Evolutionary conservation across 441 rosid species (phyloP), one percentile per base, ranked within the genome.

Genomic region (Dalechampia spathulata): DNA sequence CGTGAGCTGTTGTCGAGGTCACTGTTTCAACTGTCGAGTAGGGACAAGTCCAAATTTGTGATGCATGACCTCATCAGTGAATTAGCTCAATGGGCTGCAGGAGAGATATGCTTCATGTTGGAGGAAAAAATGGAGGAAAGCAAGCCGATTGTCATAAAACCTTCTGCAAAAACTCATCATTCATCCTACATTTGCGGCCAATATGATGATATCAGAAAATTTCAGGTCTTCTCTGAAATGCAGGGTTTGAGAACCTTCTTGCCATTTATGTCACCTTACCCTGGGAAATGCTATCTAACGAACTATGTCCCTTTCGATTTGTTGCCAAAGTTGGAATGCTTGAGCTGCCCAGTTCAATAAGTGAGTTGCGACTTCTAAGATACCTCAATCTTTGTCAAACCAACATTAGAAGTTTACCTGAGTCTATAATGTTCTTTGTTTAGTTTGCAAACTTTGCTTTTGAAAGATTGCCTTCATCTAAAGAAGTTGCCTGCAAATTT

Each of bases 11-110:
- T 64, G 36, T 52, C 43, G 9, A 60, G 67, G 40, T 72, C 72
- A 6, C 50, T 67, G 36, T 68, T 72, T 28, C 69, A 60, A 44
- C 9, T 10, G 25, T 23, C 51, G 14, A 27, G 15, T 7, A 23
- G 17, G 2, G 7, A 9, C 22, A 23, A 45, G 7, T 47, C 51
- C 19, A 1, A 10, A 32, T 46, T 10, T 19, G 34, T 60, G 13
- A 72, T 72, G 72, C 73, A 72, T 48, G 49, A 57, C 45, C 68
- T 67, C 28, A 46, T 67, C 8, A 47, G 48, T 40, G 66, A 67
- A 9, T 48, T 63, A 21, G 69, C 76, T 1, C 41, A 60, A 30
- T 51, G 38, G 21, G 55, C 63, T 10, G 47, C 65, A 1, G 39
- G 57, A 34, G 55, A 60, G 16, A 30, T 16, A 22, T 55, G 48